Base-by-base conservation (phyloP, 176 grass and related monocot species). In the Triticum urartu region DNA sequence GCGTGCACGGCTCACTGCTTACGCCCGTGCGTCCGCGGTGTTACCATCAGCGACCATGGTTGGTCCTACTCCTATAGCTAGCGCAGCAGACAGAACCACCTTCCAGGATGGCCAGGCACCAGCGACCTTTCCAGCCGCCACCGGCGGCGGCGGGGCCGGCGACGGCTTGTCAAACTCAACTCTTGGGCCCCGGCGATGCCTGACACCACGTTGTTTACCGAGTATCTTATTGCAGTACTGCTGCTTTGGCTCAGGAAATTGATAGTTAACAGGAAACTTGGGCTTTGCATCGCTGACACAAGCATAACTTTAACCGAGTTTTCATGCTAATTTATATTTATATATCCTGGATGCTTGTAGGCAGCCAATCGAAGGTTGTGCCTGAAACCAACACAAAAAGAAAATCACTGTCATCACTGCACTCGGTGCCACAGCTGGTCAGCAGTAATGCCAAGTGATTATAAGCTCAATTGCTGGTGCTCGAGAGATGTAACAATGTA, bases 1-100 rank as follows among this genome's bases (percentile, higher is more conserved):
- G 85, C 76, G 89, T 91, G 80, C 76, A 91, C 89, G 89, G 21
- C 85, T 87, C 83, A 13, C 28, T 18, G 43, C 68, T 40, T 9
- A 30, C 71, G 60, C 54, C 13, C 9, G 11, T 50, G 59, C 48
- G 1, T 45, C 7, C 43, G 22, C 36, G 5, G 21, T 28, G 76
- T 80, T 61, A 7, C 45, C 81, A 42, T 63, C 75, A 68, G 73
- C 39, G 9, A 18, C 60, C 86, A n/a, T 36, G 42, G 61, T 26
- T 20, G 45, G 59, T 6, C 17, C 34, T 43, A 3, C 42, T 43
- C 42, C 42, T 43, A 68, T 43, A 68, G 10, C 12, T 14, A 15
- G 35, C 13, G 14, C 66, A 21, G 25, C 7, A 60, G 38, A 17
- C 5, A 25, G 14, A 17, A 52, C 48, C 14, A 87, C 75, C 81